Conservation (phyloP, 2,329 filamentous ascomycete species). For the Fusarium sp. region DNA sequence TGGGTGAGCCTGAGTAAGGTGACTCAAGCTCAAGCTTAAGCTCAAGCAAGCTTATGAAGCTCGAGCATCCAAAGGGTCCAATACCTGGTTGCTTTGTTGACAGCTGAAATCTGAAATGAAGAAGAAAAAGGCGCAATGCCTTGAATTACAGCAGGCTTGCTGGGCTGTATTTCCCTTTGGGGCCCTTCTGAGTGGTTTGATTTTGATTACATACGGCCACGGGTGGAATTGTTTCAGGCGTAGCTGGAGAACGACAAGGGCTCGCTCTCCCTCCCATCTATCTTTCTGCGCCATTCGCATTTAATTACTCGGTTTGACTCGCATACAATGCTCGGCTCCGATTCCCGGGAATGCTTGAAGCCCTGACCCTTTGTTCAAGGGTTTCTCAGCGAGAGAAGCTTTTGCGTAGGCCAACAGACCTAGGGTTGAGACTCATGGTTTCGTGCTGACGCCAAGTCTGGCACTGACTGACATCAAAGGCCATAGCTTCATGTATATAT, state of each 20-base stretch:
- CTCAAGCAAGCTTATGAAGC: conserved; percentile 31
- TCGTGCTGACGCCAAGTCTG: conserved; percentile 9
- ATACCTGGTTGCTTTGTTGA: conserved; percentile 3
- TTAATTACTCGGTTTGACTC: conserved; percentile 17
- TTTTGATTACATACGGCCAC: conserved; percentile 36
- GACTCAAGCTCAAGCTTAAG: conserved; percentile 26
- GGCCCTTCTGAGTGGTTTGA: conserved; percentile 35
- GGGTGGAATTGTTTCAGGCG: conserved; percentile 43
- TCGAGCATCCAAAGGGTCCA: conserved; percentile 19
- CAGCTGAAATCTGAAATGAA: conserved; percentile 32
- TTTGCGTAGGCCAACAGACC: conserved; percentile 12
- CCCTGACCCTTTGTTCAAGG: conserved; percentile 21
- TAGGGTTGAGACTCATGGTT: neutral
- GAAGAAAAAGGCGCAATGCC: conserved; percentile 24
- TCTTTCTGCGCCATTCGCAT: conserved; percentile 16
- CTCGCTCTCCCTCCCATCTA: conserved; percentile 38
- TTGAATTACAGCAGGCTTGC: conserved; percentile 2
- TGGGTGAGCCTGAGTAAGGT: conserved; percentile 19
- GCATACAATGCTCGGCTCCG: conserved; percentile 28
- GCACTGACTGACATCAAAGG: conserved; percentile 7
- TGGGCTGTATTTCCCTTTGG: conserved; percentile 15
- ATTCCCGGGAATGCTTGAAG: conserved; percentile 23
- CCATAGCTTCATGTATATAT: conserved; percentile 15
- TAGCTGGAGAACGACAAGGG: conserved; percentile 38
- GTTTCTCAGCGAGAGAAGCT: conserved; percentile 9